phyloP scores from a whole-genome alignment of 2,329 filamentous ascomycete species.

The Dothideomycetes sp. region DNA sequence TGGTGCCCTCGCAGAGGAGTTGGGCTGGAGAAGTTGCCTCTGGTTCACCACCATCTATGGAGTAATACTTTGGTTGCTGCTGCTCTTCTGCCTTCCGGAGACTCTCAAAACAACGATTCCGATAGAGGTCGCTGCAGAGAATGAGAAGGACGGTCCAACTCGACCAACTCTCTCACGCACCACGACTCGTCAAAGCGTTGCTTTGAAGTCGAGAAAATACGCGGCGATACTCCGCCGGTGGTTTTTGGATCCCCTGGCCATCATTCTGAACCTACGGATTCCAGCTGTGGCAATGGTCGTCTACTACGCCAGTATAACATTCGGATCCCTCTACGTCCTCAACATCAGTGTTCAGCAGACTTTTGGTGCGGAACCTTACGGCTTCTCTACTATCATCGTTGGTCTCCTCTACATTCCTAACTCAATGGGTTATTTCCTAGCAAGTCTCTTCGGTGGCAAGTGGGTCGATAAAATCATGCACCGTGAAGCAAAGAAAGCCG shows the following conservation, averaged over 20 bases:
- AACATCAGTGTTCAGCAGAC: conserved; percentile 68
- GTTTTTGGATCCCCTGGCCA: conserved; percentile 62
- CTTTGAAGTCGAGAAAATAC: conserved; percentile 46
- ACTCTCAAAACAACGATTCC: conserved; percentile 39
- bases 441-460: conserved; percentile 59
- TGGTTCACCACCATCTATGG: conserved; percentile 71
- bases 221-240: conserved; percentile 48
- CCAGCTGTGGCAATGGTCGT: conserved; percentile 66
- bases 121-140: conserved; percentile 24
- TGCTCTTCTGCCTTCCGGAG: conserved; percentile 57
- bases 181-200: conserved; percentile 54
- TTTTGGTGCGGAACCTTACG: conserved; percentile 59
- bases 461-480: conserved; percentile 80
- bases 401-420: conserved; percentile 71
- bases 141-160: conserved; percentile 19
- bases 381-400: conserved; percentile 57
- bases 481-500: conserved; percentile 60
- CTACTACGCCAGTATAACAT: conserved; percentile 64
- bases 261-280: conserved; percentile 63
- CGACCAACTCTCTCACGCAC: conserved; percentile 34
- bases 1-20: conserved; percentile 57
- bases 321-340: conserved; percentile 64
- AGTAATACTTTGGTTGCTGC: conserved; percentile 44
- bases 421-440: conserved; percentile 61
- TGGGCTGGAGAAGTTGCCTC: conserved; percentile 67